Percentiles rank a stretch among this genome's conserved stretches.
These are phyloP conservation scores for Diaporthe australafricana DNA, from an alignment of 2,329 filamentous ascomycete species.

Conservation along the genomic window DNA sequence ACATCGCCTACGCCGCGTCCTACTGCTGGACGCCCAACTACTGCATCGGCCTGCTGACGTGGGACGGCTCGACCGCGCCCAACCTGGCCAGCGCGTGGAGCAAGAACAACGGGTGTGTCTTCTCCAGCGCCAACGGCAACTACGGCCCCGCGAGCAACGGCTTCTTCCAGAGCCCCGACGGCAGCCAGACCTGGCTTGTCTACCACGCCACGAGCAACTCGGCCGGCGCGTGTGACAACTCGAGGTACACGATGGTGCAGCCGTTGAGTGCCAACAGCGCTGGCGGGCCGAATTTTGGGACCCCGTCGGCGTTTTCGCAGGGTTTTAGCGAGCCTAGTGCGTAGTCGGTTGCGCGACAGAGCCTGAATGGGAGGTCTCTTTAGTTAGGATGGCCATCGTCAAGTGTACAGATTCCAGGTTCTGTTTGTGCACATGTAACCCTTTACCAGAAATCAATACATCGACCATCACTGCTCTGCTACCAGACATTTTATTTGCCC, in stretches of 20 bases:
- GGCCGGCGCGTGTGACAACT: slow-evolving; percentile 63
- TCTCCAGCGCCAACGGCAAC: slow-evolving; percentile 65
- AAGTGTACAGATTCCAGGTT: too few relatives aligned
- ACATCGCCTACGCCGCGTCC: slow-evolving; percentile 64
- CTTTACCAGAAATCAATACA: too few relatives aligned
- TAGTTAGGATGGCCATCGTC: too few relatives aligned
- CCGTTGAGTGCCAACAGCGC: slow-evolving; percentile 61
- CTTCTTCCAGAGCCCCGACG: slow-evolving; percentile 69
- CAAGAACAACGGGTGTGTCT: slow-evolving; percentile 62
- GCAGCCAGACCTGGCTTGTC: slow-evolving; percentile 64
- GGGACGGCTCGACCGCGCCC: slow-evolving; percentile 62
- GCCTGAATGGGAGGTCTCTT: too few relatives aligned
- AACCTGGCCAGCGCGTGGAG: slow-evolving; percentile 57
- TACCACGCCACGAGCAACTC: slow-evolving; percentile 65
- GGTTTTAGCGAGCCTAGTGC: slow-evolving; percentile 15
- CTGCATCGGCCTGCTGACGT: slow-evolving; percentile 64
- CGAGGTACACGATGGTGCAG: slow-evolving; percentile 65
- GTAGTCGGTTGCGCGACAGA: neutral
- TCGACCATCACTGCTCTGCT: too few relatives aligned
- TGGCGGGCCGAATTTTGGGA: slow-evolving; percentile 64
- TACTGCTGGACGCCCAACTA: slow-evolving; percentile 69
- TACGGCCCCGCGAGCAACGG: slow-evolving; percentile 69
- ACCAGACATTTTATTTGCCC: too few relatives aligned
- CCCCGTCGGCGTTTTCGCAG: slow-evolving; percentile 28
- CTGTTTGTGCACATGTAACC: too few relatives aligned